These are phyloP conservation scores for Ceratocystis colombiana DNA, from an alignment of 2,329 filamentous ascomycete genomes.

Conservation along the genomic window DNA sequence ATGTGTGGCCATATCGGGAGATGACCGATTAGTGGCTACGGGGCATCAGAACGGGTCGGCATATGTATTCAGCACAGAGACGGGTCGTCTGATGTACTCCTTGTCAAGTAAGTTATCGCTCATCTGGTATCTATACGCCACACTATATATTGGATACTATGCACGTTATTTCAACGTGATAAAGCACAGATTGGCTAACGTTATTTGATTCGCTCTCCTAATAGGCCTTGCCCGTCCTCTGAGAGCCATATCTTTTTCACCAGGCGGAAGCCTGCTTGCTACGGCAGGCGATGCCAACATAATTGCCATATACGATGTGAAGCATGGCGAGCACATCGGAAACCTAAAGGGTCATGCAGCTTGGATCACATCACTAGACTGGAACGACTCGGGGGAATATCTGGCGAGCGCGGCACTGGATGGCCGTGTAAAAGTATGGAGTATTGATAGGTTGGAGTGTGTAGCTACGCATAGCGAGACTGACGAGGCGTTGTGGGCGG, in stretches of 20 bases:
- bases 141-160: not conserved
- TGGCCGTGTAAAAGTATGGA: slow-evolving; percentile 94
- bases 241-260: slow-evolving; percentile 77
- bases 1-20: slow-evolving; percentile 67
- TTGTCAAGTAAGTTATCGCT: slow-evolving; percentile 51
- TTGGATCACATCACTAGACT: slow-evolving; percentile 87
- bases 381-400: slow-evolving; percentile 88
- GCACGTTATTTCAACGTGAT: not conserved
- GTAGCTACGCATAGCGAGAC: slow-evolving; percentile 92
- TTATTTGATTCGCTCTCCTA: too few species aligned
- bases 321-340: slow-evolving; percentile 82
- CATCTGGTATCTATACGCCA: not conserved
- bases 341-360: slow-evolving; percentile 69
- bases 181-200: not conserved
- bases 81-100: slow-evolving; percentile 73
- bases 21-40: slow-evolving; percentile 79
- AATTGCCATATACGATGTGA: slow-evolving; percentile 85
- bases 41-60: slow-evolving; percentile 87
- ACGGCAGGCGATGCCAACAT: slow-evolving; percentile 81
- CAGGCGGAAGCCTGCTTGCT: slow-evolving; percentile 70
- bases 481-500: slow-evolving; percentile 72
- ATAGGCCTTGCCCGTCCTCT: slow-evolving; percentile 37
- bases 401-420: slow-evolving; percentile 81
- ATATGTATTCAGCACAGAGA: slow-evolving; percentile 92
- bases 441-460: slow-evolving; percentile 68